Conservation (phyloP, 164 flowering plant species). For the Euptelea pleiosperma region DNA sequence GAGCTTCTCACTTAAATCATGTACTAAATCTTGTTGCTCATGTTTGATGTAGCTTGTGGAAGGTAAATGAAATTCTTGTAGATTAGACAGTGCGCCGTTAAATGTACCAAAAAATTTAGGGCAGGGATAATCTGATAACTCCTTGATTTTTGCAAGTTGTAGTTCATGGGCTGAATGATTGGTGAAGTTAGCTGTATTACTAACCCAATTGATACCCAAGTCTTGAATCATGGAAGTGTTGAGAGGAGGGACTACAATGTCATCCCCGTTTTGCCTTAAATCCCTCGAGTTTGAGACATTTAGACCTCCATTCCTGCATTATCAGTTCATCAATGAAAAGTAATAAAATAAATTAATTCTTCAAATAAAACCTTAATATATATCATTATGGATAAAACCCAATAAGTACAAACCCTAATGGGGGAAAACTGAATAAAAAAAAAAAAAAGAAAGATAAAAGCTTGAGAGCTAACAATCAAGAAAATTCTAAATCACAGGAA, state of each 20-base stretch:
- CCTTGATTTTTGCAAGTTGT: slow-evolving; percentile 39
- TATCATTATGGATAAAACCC: not conserved
- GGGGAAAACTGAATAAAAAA: no score
- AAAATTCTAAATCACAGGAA: not conserved
- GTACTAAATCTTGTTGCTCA: slow-evolving; percentile 19
- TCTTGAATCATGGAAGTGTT: slow-evolving; percentile 43
- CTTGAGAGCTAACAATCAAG: no score
- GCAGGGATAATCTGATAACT: slow-evolving; percentile 26
- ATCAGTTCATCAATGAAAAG: not conserved
- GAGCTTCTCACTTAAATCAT: slow-evolving; percentile 29
- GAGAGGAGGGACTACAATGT: slow-evolving; percentile 22
- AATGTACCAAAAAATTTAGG: slow-evolving; percentile 25
- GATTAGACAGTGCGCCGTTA: not conserved
- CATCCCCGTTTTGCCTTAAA: slow-evolving; percentile 22
- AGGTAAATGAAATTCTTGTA: slow-evolving; percentile 16
- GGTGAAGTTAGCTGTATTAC: slow-evolving; percentile 21
- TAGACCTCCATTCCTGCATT: slow-evolving; percentile 20
- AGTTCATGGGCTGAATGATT: slow-evolving; percentile 26
- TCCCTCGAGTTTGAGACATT: slow-evolving; percentile 22
- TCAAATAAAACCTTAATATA: no score
- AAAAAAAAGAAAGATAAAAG: not conserved
- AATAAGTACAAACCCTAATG: no score
- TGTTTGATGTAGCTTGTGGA: slow-evolving; percentile 22
- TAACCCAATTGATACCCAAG: slow-evolving; percentile 38
- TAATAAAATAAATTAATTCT: not conserved